Evolutionary conservation across 2,329 filamentous ascomycete species (phyloP).

Genomic region (Plenodomus tracheiphilus): DNA sequence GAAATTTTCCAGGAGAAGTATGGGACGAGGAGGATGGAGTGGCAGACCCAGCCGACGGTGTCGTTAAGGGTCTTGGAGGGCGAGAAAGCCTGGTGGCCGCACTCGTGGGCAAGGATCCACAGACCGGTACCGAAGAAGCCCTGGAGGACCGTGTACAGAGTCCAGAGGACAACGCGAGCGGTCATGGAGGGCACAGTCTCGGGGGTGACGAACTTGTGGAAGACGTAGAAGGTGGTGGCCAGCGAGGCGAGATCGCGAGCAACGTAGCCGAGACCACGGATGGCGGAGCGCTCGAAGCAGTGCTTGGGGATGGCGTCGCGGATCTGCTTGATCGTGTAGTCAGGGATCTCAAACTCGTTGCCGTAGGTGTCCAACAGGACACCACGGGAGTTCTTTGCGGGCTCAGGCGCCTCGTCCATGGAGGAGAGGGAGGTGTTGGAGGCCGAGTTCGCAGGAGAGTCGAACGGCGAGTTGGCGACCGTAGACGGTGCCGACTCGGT

Average conservation of each 20-base stretch:
- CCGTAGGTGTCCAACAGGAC: constrained; percentile 89
- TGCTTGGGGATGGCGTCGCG: constrained; percentile 96
- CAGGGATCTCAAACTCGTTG: constrained; percentile 89
- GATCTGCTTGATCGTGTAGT: constrained; percentile 98
- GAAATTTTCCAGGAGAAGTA: constrained; percentile 99
- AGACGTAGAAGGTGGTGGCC: constrained; percentile 78
- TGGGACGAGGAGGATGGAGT: constrained; percentile 86
- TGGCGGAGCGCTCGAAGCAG: constrained; percentile 87
- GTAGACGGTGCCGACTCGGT: constrained; percentile 58
- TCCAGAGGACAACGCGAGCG: constrained; percentile 67
- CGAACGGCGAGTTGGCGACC: constrained; percentile 58
- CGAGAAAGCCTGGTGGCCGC: constrained; percentile 95
- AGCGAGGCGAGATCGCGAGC: constrained; percentile 76
- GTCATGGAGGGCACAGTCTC: constrained; percentile 74
- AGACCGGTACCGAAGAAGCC: constrained; percentile 91
- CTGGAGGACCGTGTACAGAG: constrained; percentile 77
- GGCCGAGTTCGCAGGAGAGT: constrained; percentile 65
- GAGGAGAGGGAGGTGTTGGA: constrained; percentile 94
- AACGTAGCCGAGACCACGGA: constrained; percentile 79
- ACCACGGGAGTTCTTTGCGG: constrained; percentile 52
- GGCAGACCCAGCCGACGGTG: constrained; percentile 86
- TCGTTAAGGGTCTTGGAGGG: constrained; percentile 90
- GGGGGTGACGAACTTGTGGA: constrained; percentile 86
- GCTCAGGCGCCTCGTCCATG: constrained; percentile 63
- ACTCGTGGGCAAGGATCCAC: constrained; percentile 98